These are phyloP conservation scores for Posidonia australis DNA, from an alignment of 106 monocot species.

Conservation along the genomic window DNA sequence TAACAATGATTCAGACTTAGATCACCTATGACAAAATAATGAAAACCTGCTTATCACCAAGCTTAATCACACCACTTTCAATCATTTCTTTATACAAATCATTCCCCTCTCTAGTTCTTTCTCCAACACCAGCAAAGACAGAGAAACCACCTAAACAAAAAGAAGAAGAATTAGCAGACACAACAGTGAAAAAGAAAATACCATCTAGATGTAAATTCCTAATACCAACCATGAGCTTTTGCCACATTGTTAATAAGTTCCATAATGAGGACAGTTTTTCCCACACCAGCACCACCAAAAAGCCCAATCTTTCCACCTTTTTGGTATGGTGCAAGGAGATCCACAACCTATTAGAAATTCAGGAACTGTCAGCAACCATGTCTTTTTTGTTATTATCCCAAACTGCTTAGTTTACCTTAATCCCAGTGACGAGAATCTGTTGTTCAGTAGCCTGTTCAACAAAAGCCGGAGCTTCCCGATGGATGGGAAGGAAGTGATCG, in stretches of 20 bases:
- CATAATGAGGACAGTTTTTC: slow-evolving; percentile 82
- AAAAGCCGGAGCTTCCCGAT: slow-evolving; percentile 74
- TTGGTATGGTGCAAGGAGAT: slow-evolving; percentile 83
- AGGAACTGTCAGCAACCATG: neutral
- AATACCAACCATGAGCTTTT: slow-evolving; percentile 71
- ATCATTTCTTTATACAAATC: slow-evolving; percentile 85
- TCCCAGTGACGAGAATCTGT: slow-evolving; percentile 80
- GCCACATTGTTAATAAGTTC: slow-evolving; percentile 82
- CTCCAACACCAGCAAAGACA: slow-evolving; percentile 83
- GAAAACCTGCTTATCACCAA: slow-evolving; percentile 68
- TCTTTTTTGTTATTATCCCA: too few species aligned
- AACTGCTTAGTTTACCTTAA: slow-evolving; percentile 50
- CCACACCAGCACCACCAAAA: slow-evolving; percentile 84
- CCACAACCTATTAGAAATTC: slow-evolving; percentile 41
- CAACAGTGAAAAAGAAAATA: too few species aligned
- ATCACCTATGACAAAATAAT: too few species aligned
- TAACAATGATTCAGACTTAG: too few species aligned
- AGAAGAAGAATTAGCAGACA: too few species aligned
- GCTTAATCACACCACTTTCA: slow-evolving; percentile 88
- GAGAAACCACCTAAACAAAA: slow-evolving; percentile 62
- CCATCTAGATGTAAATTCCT: too few species aligned
- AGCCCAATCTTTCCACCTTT: slow-evolving; percentile 80
- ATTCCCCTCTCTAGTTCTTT: slow-evolving; percentile 80
- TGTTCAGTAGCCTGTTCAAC: slow-evolving; percentile 75
- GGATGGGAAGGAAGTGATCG: slow-evolving; percentile 68